Conservation (phyloP, 306 rosid species). For the Carpinus fangiana region DNA sequence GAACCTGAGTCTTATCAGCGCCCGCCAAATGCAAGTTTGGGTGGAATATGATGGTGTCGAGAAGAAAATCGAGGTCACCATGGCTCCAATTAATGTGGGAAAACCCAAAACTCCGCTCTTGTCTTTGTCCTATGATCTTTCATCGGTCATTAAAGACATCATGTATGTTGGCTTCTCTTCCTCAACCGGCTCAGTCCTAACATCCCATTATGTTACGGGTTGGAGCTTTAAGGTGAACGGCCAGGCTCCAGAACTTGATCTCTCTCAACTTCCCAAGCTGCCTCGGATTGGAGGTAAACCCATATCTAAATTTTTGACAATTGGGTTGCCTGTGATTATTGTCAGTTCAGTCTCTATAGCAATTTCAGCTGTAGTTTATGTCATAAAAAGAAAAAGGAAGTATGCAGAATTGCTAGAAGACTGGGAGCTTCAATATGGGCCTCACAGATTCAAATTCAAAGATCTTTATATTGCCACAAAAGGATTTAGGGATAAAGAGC, state of each 20-base stretch:
- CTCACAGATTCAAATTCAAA: slow-evolving; percentile 40
- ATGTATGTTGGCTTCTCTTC: slow-evolving; percentile 76
- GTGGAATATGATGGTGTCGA: slow-evolving; percentile 55
- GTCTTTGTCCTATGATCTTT: slow-evolving; percentile 46
- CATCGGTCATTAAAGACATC: slow-evolving; percentile 31
- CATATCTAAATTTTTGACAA: slow-evolving; percentile 12
- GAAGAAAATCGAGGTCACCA: slow-evolving; percentile 46
- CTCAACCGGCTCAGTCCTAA: slow-evolving; percentile 51
- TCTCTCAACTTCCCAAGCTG: slow-evolving; percentile 46
- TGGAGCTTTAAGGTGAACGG: slow-evolving; percentile 69
- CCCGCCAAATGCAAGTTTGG: slow-evolving; percentile 59
- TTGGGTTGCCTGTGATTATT: slow-evolving; percentile 25
- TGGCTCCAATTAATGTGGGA: slow-evolving; percentile 40
- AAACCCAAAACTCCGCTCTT: slow-evolving; percentile 58
- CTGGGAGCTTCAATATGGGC: slow-evolving; percentile 42
- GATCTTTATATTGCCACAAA: slow-evolving; percentile 40
- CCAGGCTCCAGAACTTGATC: slow-evolving; percentile 36
- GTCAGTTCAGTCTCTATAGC: not conserved
- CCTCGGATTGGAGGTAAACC: slow-evolving; percentile 32
- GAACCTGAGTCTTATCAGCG: slow-evolving; percentile 49
- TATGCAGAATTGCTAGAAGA: slow-evolving; percentile 37
- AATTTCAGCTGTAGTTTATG: slow-evolving; percentile 20
- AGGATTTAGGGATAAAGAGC: slow-evolving; percentile 36
- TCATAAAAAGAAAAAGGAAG: slow-evolving; percentile 28
- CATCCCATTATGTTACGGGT: slow-evolving; percentile 59